Percentiles rank a stretch among this genome's conserved stretches.
These are phyloP conservation scores for Juglanconis sp. DNA, from an alignment of 2,329 filamentous ascomycete species.

Conservation along the genomic window DNA sequence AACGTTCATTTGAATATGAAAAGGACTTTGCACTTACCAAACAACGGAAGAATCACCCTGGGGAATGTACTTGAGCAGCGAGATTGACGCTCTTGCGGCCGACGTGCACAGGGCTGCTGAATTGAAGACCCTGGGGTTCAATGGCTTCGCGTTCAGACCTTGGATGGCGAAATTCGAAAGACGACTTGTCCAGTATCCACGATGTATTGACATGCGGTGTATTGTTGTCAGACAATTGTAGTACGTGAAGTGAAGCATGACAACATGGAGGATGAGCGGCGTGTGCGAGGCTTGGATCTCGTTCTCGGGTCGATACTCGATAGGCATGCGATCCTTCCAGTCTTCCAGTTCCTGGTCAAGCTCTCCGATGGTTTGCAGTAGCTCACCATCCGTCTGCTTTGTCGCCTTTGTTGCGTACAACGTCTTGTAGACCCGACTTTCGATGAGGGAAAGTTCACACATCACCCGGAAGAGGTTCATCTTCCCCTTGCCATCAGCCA, in stretches of 20 bases:
- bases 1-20: neutral
- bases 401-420: conserved; percentile 91
- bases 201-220: conserved; percentile 96
- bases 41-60: conserved; percentile 93
- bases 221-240: conserved; percentile 98
- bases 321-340: conserved; percentile 93
- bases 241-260: conserved; percentile 93
- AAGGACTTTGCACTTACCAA: conserved; percentile 60
- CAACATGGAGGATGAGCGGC: conserved; percentile 88
- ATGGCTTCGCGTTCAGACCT: conserved; percentile 81
- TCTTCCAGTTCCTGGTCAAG: conserved; percentile 85
- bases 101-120: conserved; percentile 91
- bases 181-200: conserved; percentile 96
- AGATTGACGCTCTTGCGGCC: conserved; percentile 87
- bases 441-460: conserved; percentile 87
- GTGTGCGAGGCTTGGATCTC: conserved; percentile 93
- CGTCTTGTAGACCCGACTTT: conserved; percentile 89
- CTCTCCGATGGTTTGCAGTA: conserved; percentile 93
- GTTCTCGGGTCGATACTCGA: conserved; percentile 95
- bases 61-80: conserved; percentile 91
- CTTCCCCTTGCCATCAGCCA: conserved; percentile 84
- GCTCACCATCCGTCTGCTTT: conserved; percentile 86
- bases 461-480: conserved; percentile 93
- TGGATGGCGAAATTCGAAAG: conserved; percentile 94
- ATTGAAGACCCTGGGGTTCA: conserved; percentile 93